A percentile compares a stretch with the other conserved stretches of the same genome.
Evolutionary conservation across 2,329 filamentous ascomycete genomes (phyloP).

Genomic region (Stemphylium lycopersici): DNA sequence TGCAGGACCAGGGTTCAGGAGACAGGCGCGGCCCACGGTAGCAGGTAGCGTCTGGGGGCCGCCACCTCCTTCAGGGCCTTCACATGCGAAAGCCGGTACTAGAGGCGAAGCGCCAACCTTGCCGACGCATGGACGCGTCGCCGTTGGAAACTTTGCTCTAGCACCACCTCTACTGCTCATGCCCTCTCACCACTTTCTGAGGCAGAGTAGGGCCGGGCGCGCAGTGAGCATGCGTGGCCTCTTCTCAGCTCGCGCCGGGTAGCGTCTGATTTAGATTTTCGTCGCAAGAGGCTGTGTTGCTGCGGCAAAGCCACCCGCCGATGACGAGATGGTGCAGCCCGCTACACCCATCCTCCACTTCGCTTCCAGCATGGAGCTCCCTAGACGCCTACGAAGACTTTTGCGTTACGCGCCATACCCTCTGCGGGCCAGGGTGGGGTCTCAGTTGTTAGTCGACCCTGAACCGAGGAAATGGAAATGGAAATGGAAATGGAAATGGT

Average conservation of each 20-base stretch:
- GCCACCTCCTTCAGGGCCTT: not conserved
- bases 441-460: not conserved
- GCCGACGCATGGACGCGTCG: not conserved
- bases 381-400: too few species aligned
- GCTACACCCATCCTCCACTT: not conserved
- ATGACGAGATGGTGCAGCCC: constrained; percentile 4
- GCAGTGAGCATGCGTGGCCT: not conserved
- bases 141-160: not conserved
- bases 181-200: not conserved
- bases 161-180: too few species aligned
- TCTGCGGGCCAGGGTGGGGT: too few species aligned
- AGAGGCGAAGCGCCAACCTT: not conserved
- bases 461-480: too few species aligned
- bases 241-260: not conserved
- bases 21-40: not conserved
- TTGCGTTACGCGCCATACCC: too few species aligned
- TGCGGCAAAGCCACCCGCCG: not conserved
- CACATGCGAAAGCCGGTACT: not conserved
- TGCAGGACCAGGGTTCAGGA: constrained; percentile 3
- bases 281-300: not conserved
- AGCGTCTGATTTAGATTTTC: not conserved
- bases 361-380: not conserved
- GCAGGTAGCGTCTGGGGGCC: not conserved
- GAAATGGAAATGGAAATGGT: too few species aligned
- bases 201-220: not conserved